Evolutionary conservation across 176 grass and related monocot species (phyloP), one percentile per base, ranked within the genome.

Genomic region (Musa itinerans): DNA sequence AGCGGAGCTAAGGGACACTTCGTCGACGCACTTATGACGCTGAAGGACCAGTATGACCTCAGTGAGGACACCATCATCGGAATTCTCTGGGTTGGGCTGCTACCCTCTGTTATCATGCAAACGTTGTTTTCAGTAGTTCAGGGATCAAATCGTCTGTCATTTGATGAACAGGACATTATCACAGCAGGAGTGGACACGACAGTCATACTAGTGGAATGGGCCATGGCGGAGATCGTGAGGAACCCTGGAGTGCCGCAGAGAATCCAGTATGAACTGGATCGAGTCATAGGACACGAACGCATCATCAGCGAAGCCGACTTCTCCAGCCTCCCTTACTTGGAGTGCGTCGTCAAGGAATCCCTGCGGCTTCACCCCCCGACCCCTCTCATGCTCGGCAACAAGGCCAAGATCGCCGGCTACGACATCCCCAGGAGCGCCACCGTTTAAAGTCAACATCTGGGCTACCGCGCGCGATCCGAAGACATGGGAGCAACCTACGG

Each of bases 51-150:
- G 69, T 87, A 89, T 65, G 84, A 87, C 52, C 84, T 92, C 34
- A 89, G 90, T 75, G 90, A 92, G 20, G 82, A 87, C 68, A 92
- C 84, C 52, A 73, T 92, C 25, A 82, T 92, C 14, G 86, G 89
- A 50, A 86, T 92, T 59, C 86, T 92, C 71, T 92, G 89, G 83
- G 89, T 91, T 27, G 26, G 1, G 26, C 26, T 27, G 26, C 26
- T 27, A 27, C 26, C 26, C 26, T 34, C 34, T 5, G 34, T 34
- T 34, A 34, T 5, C 34, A 34, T 4, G 34, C 34, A 34, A 34
- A 4, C 34, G 3, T 34, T 34, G 34, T 3, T 34, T 34, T 34
- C 34, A 34, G 34, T 34, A 5, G 34, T 34, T 34, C 34, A 34
- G 34, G 34, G 34, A 34, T 27, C 26, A 27, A 27, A 27, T 27